Conservation (phyloP, 202 grass and related monocot genomes). For the Dendrocalamus latiflorus region DNA sequence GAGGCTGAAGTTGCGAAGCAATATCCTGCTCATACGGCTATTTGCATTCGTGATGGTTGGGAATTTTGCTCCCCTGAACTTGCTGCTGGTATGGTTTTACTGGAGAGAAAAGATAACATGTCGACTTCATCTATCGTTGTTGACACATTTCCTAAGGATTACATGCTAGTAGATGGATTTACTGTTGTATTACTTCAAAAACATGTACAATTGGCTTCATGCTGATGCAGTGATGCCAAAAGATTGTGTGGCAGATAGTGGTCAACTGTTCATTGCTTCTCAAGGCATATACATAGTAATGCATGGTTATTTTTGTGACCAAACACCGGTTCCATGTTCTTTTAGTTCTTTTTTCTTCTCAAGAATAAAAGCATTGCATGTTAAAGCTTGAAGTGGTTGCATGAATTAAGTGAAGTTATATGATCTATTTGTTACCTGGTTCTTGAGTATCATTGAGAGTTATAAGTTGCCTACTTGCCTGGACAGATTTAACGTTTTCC, state of each 20-base stretch:
- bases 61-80: constrained; percentile 66
- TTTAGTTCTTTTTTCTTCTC: constrained; percentile 17
- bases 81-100: constrained; percentile 59
- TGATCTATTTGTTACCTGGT: constrained; percentile 5
- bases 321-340: neutral
- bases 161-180: neutral
- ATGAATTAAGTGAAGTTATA: constrained; percentile 9
- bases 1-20: constrained; percentile 62
- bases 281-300: neutral
- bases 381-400: neutral
- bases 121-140: constrained; percentile 4
- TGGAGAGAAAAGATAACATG: constrained; percentile 5
- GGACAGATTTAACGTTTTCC: constrained; percentile 85
- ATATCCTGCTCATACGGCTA: constrained; percentile 94
- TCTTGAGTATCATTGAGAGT: neutral
- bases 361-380: neutral
- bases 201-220: neutral
- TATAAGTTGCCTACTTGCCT: constrained; percentile 23
- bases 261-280: neutral
- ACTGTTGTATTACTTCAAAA: constrained; percentile 10
- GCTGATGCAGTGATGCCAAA: neutral
- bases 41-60: too few species aligned
- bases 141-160: neutral
- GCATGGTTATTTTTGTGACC: neutral
- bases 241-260: neutral